A percentile compares a stretch with the other conserved stretches of the same genome.
phyloP scores from a whole-genome alignment of 140 eudicot genomes.

The Senecio squalidus region DNA sequence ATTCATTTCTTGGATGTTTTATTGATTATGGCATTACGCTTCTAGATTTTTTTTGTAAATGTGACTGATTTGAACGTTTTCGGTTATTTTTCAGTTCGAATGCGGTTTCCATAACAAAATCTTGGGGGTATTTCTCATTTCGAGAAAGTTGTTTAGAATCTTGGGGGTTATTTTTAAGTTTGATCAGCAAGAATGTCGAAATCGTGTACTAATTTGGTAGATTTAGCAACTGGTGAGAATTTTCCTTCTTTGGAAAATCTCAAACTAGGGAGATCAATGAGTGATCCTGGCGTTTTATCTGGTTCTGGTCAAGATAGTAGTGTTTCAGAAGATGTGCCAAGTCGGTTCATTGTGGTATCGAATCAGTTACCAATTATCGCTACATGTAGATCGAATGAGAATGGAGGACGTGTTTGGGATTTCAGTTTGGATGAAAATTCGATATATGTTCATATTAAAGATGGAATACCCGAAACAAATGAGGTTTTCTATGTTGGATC shows the following conservation, averaged over 20 bases:
- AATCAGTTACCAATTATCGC: slow-evolving; percentile 25
- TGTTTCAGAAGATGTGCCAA: not conserved
- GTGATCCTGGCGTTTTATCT: slow-evolving; percentile 21
- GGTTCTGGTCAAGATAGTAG: slow-evolving; percentile 13
- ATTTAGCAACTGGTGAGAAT: slow-evolving; percentile 26
- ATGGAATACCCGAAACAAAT: slow-evolving; percentile 21
- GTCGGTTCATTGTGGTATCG: slow-evolving; percentile 19
- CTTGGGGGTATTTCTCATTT: too few relatives aligned
- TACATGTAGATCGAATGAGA: slow-evolving; percentile 19
- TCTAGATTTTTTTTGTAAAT: too few relatives aligned
- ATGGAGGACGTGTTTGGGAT: slow-evolving; percentile 32
- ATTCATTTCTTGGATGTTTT: too few relatives aligned
- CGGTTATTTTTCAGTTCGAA: too few relatives aligned
- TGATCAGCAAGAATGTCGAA: too few relatives aligned
- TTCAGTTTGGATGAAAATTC: not conserved
- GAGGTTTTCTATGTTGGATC: slow-evolving; percentile 39
- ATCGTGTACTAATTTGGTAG: slow-evolving; percentile 29
- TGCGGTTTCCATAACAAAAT: too few relatives aligned
- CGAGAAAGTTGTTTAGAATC: too few relatives aligned
- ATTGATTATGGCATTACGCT: too few relatives aligned
- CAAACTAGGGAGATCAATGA: slow-evolving; percentile 13
- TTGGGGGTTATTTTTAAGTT: too few relatives aligned
- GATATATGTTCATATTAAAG: not conserved
- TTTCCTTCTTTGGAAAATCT: too few relatives aligned
- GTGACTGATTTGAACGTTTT: too few relatives aligned